Evolutionary conservation across 345 rosid species (phyloP).

Genomic region (Salix purpurea): DNA sequence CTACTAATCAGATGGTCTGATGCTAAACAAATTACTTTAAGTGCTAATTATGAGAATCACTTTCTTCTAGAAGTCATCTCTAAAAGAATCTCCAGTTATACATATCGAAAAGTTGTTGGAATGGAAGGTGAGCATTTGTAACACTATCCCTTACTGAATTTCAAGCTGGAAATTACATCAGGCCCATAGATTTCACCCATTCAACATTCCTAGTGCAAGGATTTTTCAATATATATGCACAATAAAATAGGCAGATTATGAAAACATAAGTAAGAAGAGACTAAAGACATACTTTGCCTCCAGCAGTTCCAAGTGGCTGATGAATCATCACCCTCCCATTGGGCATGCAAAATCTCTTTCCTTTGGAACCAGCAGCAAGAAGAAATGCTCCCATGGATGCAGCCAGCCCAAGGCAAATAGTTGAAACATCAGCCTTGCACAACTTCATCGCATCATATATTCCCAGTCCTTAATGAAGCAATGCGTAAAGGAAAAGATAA

Average conservation of each 20-base stretch:
- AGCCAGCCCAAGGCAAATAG: constrained; percentile 87
- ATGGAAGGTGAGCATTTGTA: neutral
- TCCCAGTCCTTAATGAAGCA: constrained; percentile 65
- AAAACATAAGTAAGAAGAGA: neutral
- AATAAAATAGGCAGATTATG: neutral
- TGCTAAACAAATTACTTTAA: too few species aligned
- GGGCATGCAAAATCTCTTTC: constrained; percentile 95
- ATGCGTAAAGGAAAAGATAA: neutral
- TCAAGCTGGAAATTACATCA: neutral
- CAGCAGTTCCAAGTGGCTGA: constrained; percentile 86
- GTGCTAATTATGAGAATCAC: too few species aligned
- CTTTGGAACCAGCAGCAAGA: constrained; percentile 81
- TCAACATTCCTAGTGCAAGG: neutral
- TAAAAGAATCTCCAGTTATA: too few species aligned
- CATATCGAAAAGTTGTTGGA: neutral
- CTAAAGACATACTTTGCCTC: constrained; percentile 61
- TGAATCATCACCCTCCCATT: constrained; percentile 92
- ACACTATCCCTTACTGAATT: neutral
- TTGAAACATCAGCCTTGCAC: constrained; percentile 93
- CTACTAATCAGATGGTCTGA: too few species aligned
- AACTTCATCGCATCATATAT: constrained; percentile 95
- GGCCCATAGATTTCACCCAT: neutral
- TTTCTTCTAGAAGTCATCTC: too few species aligned
- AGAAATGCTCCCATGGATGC: constrained; percentile 95
- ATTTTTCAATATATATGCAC: neutral